Conservation (phyloP, 768 basidiomycete species). For the Cantharellus cinnabarinus region DNA sequence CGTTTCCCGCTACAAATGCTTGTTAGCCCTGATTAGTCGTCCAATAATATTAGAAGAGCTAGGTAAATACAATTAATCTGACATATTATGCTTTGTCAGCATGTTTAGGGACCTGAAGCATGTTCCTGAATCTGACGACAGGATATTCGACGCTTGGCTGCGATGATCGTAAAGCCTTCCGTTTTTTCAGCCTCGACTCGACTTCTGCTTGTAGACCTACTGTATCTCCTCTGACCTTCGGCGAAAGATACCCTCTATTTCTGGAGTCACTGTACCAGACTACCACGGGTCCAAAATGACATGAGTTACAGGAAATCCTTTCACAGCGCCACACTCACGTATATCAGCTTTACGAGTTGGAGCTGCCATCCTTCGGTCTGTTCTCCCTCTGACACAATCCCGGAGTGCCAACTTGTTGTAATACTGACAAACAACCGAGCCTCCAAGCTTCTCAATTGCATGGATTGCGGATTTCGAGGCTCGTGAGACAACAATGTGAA, state of each 20-base stretch:
- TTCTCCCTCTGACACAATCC: slow-evolving; percentile 52
- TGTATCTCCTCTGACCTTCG: slow-evolving; percentile 6
- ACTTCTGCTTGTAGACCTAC: neutral
- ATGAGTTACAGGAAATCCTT: slow-evolving; percentile 1
- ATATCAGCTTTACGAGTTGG: slow-evolving; percentile 79
- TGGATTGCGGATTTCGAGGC: slow-evolving; percentile 73
- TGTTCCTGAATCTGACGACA: neutral
- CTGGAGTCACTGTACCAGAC: slow-evolving; percentile 60
- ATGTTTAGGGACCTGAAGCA: neutral
- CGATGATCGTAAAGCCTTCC: neutral
- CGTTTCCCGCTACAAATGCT: too few species aligned
- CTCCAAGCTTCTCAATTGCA: slow-evolving; percentile 66
- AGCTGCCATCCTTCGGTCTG: slow-evolving; percentile 50
- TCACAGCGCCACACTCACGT: slow-evolving; percentile 26
- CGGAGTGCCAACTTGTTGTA: slow-evolving; percentile 74
- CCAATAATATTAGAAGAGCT: too few species aligned
- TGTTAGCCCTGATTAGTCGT: too few species aligned
- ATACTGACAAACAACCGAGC: slow-evolving; percentile 73
- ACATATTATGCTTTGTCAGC: too few species aligned
- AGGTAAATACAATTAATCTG: too few species aligned
- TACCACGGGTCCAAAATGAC: slow-evolving; percentile 14
- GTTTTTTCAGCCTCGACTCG: neutral
- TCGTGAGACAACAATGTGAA: slow-evolving; percentile 66
- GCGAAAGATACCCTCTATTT: slow-evolving; percentile 60
- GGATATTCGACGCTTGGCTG: neutral